Conservation (phyloP, 179 eudicot species). For the Spergularia azorica region DNA sequence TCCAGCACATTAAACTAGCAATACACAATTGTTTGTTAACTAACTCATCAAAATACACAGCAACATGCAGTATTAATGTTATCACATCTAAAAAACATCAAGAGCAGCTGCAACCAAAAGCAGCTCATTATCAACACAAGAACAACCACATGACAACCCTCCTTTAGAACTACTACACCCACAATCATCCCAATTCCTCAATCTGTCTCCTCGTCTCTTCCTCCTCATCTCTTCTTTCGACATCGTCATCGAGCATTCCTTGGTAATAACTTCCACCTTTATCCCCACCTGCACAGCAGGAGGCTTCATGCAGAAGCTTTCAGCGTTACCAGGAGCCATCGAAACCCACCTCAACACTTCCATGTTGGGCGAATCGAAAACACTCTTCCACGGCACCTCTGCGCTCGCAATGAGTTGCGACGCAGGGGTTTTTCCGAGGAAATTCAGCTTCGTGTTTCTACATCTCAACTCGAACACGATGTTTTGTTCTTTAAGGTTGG, state of each 20-base stretch:
- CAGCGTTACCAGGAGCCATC: constrained; percentile 21
- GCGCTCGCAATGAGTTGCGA: constrained; percentile 47
- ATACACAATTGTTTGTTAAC: too few relatives aligned
- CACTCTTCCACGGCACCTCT: constrained; percentile 53
- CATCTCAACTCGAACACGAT: constrained; percentile 46
- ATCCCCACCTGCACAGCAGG: constrained; percentile 44
- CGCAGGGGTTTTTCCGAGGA: constrained; percentile 27
- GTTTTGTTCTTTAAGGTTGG: constrained; percentile 28
- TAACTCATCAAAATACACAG: too few relatives aligned
- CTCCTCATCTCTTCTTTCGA: constrained; percentile 21
- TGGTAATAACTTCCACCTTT: constrained; percentile 24
- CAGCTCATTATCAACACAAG: constrained; percentile 43
- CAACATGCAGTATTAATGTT: too few relatives aligned
- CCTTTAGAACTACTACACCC: constrained; percentile 38
- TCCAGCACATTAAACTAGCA: too few relatives aligned
- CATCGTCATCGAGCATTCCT: background rate
- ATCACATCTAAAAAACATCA: constrained; percentile 34
- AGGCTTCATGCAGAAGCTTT: constrained; percentile 34
- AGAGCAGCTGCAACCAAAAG: constrained; percentile 43
- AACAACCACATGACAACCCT: constrained; percentile 17
- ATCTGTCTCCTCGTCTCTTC: constrained; percentile 22
- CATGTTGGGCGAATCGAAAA: constrained; percentile 39
- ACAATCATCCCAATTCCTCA: constrained; percentile 25
- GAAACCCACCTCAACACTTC: constrained; percentile 49
- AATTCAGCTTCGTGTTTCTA: constrained; percentile 16